Conservation (phyloP, 768 basidiomycete genomes). For the Tephrocybe sp. region DNA sequence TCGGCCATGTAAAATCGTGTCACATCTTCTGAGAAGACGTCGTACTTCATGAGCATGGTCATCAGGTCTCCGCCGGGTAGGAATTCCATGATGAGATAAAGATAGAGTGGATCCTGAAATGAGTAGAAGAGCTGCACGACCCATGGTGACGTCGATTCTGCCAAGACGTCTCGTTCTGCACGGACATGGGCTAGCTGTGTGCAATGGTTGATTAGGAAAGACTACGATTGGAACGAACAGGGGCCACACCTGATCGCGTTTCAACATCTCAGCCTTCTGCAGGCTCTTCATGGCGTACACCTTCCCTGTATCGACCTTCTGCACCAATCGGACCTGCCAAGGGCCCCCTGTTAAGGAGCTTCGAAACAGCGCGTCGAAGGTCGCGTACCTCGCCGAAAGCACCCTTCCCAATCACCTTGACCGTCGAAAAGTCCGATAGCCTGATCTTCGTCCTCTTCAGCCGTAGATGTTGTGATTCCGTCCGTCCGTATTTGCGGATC, state of each 20-base stretch:
- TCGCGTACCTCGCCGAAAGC: conserved; percentile 90
- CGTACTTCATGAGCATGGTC: conserved; percentile 99
- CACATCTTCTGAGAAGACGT: conserved; percentile 97
- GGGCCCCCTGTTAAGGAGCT: neutral
- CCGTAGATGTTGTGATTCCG: conserved; percentile 89
- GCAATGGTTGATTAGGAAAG: neutral
- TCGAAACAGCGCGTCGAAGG: neutral
- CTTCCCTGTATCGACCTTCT: conserved; percentile 96
- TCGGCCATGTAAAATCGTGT: conserved; percentile 99
- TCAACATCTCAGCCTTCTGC: conserved; percentile 98
- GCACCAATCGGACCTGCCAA: conserved; percentile 84
- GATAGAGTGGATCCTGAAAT: conserved; percentile 93
- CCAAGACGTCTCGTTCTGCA: conserved; percentile 94
- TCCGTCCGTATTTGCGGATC: conserved; percentile 81
- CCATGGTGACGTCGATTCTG: conserved; percentile 96
- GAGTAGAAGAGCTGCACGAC: conserved; percentile 98
- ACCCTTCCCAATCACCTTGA: conserved; percentile 99
- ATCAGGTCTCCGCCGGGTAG: conserved; percentile 94
- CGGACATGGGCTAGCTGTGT: conserved; percentile 92
- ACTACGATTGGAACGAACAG: neutral
- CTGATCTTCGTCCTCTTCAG: conserved; percentile 92
- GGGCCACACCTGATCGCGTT: conserved; percentile 87
- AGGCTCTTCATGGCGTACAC: conserved; percentile 99
- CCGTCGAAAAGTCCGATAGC: conserved; percentile 88
- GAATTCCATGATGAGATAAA: conserved; percentile 94